These are phyloP conservation scores for Rhododendron ferrugineum DNA, from an alignment of 148 eudicot genomes.

Conservation along the genomic window DNA sequence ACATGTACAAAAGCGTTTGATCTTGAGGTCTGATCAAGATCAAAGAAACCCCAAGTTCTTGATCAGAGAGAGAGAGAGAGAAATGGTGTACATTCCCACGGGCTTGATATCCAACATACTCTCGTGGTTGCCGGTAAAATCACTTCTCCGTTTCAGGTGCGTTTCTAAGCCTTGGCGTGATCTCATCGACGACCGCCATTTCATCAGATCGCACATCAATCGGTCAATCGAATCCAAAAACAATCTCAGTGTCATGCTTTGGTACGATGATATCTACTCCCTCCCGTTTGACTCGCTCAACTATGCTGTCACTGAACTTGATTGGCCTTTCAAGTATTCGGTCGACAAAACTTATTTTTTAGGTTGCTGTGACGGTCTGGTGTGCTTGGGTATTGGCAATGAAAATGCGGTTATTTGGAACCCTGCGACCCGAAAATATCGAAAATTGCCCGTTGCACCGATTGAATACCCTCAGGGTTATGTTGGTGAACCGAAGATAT, in stretches of 20 bases:
- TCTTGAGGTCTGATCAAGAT: no score
- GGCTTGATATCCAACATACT: neutral
- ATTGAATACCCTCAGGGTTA: no score
- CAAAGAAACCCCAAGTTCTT: no score
- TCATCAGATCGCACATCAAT: neutral
- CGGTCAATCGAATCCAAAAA: neutral
- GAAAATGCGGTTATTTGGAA: neutral
- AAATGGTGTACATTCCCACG: neutral
- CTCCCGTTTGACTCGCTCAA: conserved; percentile 22
- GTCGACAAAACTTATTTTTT: conserved; percentile 15
- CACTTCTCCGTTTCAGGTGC: neutral
- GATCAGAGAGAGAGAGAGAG: neutral
- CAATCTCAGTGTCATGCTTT: neutral
- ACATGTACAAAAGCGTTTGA: no score
- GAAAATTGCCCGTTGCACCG: neutral
- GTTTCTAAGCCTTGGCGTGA: neutral
- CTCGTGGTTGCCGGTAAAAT: neutral
- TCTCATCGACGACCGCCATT: neutral
- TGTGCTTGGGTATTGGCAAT: neutral
- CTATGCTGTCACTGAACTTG: conserved; percentile 3
- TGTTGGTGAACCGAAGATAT: neutral
- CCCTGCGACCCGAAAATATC: neutral
- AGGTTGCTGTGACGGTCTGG: conserved; percentile 23
- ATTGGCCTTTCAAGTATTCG: conserved; percentile 14
- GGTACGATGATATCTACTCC: neutral